Evolutionary conservation across 306 rosid genomes (phyloP).

Genomic region (Medicago truncatula): DNA sequence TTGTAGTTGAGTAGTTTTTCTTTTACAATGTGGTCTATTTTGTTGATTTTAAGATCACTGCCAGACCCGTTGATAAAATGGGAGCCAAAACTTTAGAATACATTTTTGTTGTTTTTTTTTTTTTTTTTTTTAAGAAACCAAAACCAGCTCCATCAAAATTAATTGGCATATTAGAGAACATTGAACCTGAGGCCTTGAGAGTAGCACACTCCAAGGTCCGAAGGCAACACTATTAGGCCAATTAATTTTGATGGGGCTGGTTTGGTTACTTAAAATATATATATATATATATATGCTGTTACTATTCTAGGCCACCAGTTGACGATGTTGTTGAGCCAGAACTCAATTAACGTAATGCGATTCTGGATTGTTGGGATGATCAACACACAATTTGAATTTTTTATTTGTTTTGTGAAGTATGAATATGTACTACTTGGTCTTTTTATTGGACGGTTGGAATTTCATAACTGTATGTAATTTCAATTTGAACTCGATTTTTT

Average conservation of each 20-base stretch:
- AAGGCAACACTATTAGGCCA: no score
- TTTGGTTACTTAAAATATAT: no score
- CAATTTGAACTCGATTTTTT: neutral
- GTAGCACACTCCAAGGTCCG: no score
- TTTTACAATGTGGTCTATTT: neutral
- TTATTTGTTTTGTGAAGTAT: neutral
- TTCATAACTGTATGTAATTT: neutral
- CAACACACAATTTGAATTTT: neutral
- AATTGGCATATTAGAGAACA: no score
- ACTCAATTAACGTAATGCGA: neutral
- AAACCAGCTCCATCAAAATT: no score
- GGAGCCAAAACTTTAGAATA: no score
- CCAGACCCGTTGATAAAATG: no score
- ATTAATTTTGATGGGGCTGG: no score
- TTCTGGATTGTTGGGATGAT: neutral
- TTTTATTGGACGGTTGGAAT: neutral
- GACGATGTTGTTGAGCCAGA: neutral
- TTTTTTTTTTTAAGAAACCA: no score
- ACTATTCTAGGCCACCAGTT: neutral
- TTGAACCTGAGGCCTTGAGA: no score
- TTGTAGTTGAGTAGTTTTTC: neutral
- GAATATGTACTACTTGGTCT: neutral
- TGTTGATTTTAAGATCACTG: neutral
- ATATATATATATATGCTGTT: neutral
- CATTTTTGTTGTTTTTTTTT: no score